Conservation (phyloP, 164 flowering plant species). For the Annona cherimola region DNA sequence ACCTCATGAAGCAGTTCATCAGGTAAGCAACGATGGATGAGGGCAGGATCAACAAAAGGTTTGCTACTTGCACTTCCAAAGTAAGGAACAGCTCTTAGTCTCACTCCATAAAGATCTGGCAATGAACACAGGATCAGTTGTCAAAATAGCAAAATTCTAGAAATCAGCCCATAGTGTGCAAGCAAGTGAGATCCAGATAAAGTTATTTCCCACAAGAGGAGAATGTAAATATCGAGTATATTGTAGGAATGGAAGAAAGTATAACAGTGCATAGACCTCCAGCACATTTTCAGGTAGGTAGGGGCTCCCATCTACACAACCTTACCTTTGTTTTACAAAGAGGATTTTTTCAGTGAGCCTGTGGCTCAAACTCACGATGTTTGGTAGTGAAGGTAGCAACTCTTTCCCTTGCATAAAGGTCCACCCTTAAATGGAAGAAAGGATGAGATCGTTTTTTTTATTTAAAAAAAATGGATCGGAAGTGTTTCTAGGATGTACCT, state of each 20-base stretch:
- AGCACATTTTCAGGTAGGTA: neutral
- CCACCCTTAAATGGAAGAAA: neutral
- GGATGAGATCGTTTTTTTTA: neutral
- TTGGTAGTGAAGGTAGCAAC: neutral
- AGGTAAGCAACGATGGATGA: constrained; percentile 73
- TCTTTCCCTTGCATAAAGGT: neutral
- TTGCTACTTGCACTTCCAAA: constrained; percentile 61
- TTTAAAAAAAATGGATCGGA: neutral
- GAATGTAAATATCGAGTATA: neutral
- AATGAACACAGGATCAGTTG: neutral
- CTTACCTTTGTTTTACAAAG: no score
- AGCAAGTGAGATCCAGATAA: neutral
- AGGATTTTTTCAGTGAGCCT: neutral
- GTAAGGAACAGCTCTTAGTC: constrained; percentile 69
- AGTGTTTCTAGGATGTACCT: constrained; percentile 35
- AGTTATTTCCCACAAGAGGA: neutral
- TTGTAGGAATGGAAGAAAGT: neutral
- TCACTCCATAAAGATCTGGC: constrained; percentile 83
- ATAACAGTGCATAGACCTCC: no score
- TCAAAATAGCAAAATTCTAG: neutral
- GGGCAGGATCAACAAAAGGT: constrained; percentile 55
- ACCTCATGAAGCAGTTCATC: constrained; percentile 93
- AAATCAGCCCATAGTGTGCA: neutral
- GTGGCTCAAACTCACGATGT: neutral
- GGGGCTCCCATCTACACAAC: no score